Evolutionary conservation across 2,329 filamentous ascomycete genomes (phyloP), one percentile per base, ranked within the genome.

Genomic region (Aspergillus pseudotamarii): DNA sequence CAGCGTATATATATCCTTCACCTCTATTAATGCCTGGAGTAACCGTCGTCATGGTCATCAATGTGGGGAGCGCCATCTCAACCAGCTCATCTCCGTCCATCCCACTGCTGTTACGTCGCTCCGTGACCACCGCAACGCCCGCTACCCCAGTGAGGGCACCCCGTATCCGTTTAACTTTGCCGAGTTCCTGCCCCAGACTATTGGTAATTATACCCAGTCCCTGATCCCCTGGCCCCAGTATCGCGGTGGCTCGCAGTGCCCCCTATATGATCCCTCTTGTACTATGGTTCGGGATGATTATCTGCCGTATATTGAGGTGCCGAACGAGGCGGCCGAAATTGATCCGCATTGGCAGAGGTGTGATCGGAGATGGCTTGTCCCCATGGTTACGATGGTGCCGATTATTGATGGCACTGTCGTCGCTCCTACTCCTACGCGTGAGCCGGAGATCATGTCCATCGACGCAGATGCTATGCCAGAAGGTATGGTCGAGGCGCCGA

Each of bases 231-330:
- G 69, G 69, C 61, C 63, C 23, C 63, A 69, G 66, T 72, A 68
- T 48, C 61, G 60, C 3, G 70, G 68, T 16, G 70, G 68, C 6
- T 48, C 50, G 28, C 70, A 72, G 46, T 71, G 70, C 36, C 64
- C 64, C 28, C n/a, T 67, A 4, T 36, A 41, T 6, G 62, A 65
- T 30, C 46, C 56, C 6, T 55, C 51, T 6, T 72, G 70, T 55
- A 67, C 64, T 5, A 68, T 70, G 19, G 57, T 72, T 30, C 68
- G 70, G 9, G 64, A 71, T 43, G 68, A 72, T 48, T 72, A 72
- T 51, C 23, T 57, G 43, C 70, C 70, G 1, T 67, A 59, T 55
- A 54, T 72, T 14, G 30, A 64, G 28, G 48, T 72, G 10, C 70
- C 68, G 5, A 63, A 69, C 38, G 69, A 61, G 2, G 68, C 66